A percentile compares a stretch with the other conserved stretches of the same genome.
Conservation (phyloP, 2,329 filamentous ascomycete species). For the Parascedosporium putredinis region DNA sequence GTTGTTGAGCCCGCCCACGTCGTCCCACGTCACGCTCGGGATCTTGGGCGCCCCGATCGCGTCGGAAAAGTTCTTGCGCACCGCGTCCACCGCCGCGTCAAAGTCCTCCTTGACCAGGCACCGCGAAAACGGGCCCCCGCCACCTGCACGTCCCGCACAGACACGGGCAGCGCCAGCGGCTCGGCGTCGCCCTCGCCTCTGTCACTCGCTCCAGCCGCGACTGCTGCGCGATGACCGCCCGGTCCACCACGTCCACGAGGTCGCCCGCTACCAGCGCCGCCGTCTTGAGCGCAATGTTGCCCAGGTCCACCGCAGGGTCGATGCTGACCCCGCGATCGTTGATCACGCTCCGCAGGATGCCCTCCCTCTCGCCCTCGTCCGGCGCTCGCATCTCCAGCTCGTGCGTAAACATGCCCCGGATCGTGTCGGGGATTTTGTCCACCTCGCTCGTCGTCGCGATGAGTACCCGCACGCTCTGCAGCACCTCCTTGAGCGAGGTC, state of each 20-base stretch:
- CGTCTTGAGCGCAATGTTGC: conserved; percentile 83
- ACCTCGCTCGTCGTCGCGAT: conserved; percentile 93
- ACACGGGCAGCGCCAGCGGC: conserved; percentile 34
- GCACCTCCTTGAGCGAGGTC: conserved; percentile 70
- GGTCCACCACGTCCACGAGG: conserved; percentile 85
- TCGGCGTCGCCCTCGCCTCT: conserved; percentile 21
- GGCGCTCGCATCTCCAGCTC: conserved; percentile 90
- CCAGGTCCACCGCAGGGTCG: conserved; percentile 73
- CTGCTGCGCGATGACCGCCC: conserved; percentile 68
- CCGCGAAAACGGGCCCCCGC: conserved; percentile 72
- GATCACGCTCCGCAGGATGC: conserved; percentile 70
- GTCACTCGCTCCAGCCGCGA: conserved; percentile 68
- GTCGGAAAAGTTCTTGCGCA: conserved; percentile 95
- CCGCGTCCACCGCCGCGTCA: conserved; percentile 85
- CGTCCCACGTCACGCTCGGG: conserved; percentile 91
- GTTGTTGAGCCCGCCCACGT: conserved; percentile 84
- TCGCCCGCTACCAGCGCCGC: conserved; percentile 92
- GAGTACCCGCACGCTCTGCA: conserved; percentile 69
- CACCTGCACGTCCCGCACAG: conserved; percentile 73
- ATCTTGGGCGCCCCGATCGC: conserved; percentile 97
- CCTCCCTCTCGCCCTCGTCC: conserved; percentile 84
- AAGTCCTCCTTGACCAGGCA: conserved; percentile 78
- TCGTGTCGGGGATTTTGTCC: conserved; percentile 83
- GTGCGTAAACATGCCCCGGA: conserved; percentile 86
- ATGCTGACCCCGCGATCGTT: conserved; percentile 66